These are phyloP conservation scores for Apophysomyces elegans DNA, from an alignment of 371 early-diverging fungal genomes.

Conservation along the genomic window DNA sequence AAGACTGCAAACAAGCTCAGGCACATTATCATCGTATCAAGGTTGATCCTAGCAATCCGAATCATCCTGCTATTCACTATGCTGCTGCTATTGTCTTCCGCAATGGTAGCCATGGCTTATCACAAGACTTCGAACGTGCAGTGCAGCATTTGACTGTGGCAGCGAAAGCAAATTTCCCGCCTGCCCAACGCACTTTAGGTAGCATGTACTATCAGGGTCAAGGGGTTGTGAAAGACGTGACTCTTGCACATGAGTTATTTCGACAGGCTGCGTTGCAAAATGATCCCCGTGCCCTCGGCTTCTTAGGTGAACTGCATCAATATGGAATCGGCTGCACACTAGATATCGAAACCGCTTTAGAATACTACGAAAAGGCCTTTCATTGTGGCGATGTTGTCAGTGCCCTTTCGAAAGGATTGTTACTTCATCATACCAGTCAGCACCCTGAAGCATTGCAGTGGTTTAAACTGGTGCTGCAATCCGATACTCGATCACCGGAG, in stretches of 20 bases:
- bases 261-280: conserved; percentile 28
- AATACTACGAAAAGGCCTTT: conserved; percentile 12
- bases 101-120: conserved; percentile 19
- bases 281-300: conserved; percentile 22
- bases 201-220: conserved; percentile 46
- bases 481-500: conserved; percentile 1
- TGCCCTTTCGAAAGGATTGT: conserved; percentile 2
- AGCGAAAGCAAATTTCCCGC: conserved; percentile 26
- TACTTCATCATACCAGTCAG: conserved; percentile 3
- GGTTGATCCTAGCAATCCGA: conserved; percentile 11
- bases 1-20: conserved; percentile 20
- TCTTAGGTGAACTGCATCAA: conserved; percentile 28
- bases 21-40: conserved; percentile 18
- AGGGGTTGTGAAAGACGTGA: conserved; percentile 35
- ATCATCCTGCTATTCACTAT: conserved; percentile 28
- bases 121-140: conserved; percentile 22
- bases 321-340: conserved; percentile 22
- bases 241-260: conserved; percentile 39
- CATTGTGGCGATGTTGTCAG: conserved; percentile 6
- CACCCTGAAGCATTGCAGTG: conserved; percentile 14
- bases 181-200: conserved; percentile 42
- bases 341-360: conserved; percentile 12
- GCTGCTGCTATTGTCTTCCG: conserved; percentile 31
- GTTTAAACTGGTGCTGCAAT: conserved; percentile 12
- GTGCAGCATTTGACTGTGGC: conserved; percentile 26